A percentile compares a stretch with the other conserved stretches of the same genome.
These are phyloP conservation scores for Rhodotorula graminis DNA, from an alignment of 768 basidiomycete species.

Conservation along the genomic window DNA sequence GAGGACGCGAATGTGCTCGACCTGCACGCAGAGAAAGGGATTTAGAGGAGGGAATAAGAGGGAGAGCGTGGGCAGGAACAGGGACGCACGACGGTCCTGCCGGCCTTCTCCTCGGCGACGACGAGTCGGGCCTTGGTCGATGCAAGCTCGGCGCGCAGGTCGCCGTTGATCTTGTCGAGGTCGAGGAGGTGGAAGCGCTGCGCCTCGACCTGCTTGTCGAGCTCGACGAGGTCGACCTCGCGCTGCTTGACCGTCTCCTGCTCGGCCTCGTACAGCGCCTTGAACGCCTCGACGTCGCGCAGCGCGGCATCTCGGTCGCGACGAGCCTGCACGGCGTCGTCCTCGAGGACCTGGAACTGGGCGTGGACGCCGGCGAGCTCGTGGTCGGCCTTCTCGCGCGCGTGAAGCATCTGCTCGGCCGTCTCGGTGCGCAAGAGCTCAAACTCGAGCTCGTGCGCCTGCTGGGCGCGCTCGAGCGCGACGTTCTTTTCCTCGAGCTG, in stretches of 20 bases:
- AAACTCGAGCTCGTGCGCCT: slow-evolving; percentile 33
- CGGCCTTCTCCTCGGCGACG: slow-evolving; percentile 45
- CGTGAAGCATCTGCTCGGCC: slow-evolving; percentile 31
- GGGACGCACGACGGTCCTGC: slow-evolving; percentile 50
- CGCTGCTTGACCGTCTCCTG: slow-evolving; percentile 13
- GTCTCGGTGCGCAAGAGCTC: slow-evolving; percentile 17
- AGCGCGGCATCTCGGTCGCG: slow-evolving; percentile 70
- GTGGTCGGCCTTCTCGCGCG: slow-evolving; percentile 64
- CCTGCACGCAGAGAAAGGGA: slow-evolving; percentile 57
- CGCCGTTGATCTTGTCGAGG: slow-evolving; percentile 50
- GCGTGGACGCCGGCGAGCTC: slow-evolving; percentile 66
- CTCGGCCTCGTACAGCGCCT: slow-evolving; percentile 61
- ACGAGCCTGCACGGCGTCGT: slow-evolving; percentile 75
- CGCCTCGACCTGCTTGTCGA: slow-evolving; percentile 47
- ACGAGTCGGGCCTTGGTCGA: slow-evolving; percentile 40
- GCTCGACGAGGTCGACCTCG: slow-evolving; percentile 38
- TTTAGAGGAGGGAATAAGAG: no score
- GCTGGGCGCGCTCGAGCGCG: slow-evolving; percentile 44
- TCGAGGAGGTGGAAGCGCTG: slow-evolving; percentile 48
- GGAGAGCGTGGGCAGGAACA: background rate
- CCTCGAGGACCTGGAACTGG: slow-evolving; percentile 81
- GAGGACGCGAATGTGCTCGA: slow-evolving; percentile 55
- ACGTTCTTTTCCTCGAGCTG: slow-evolving; percentile 50
- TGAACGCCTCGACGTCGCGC: slow-evolving; percentile 64
- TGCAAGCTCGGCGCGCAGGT: slow-evolving; percentile 45